phyloP scores from a whole-genome alignment of 441 rosid genomes.

The Brassica balearica region DNA sequence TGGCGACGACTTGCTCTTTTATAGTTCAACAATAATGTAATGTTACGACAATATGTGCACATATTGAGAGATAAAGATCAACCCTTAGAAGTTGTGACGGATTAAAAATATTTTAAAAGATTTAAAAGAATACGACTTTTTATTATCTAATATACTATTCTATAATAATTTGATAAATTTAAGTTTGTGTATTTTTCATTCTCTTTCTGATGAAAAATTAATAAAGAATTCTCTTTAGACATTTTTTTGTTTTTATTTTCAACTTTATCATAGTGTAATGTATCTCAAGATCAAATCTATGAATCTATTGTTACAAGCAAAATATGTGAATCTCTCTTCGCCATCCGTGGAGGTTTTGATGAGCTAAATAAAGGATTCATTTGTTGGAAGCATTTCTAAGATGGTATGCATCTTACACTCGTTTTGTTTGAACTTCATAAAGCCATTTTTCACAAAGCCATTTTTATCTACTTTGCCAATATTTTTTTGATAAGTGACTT shows the following conservation, averaged over 20 bases:
- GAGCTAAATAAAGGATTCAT: slow-evolving; percentile 26
- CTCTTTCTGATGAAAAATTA: not conserved
- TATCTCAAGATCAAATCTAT: not conserved
- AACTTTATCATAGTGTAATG: not conserved
- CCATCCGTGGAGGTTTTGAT: slow-evolving; percentile 13
- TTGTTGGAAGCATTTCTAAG: not conserved
- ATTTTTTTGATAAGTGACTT: not conserved
- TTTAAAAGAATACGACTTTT: not conserved
- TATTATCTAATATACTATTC: not conserved
- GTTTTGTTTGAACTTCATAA: slow-evolving; percentile 19
- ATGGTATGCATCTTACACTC: slow-evolving; percentile 1
- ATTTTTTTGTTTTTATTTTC: not conserved
- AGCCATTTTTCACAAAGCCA: slow-evolving; percentile 28
- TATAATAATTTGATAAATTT: not conserved
- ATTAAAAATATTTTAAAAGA: not conserved
- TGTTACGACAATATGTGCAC: not conserved
- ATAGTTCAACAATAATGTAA: not conserved
- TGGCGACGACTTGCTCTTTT: not conserved
- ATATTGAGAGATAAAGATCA: not conserved
- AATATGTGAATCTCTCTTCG: not conserved
- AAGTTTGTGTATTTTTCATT: not conserved
- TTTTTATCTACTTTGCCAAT: slow-evolving; percentile 30
- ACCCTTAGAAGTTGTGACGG: not conserved
- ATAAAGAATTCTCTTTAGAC: not conserved
- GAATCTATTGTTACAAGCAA: not conserved